Evolutionary conservation across 768 basidiomycete genomes (phyloP), one percentile per base, ranked within the genome.

Genomic region (Termitomyces sp.): DNA sequence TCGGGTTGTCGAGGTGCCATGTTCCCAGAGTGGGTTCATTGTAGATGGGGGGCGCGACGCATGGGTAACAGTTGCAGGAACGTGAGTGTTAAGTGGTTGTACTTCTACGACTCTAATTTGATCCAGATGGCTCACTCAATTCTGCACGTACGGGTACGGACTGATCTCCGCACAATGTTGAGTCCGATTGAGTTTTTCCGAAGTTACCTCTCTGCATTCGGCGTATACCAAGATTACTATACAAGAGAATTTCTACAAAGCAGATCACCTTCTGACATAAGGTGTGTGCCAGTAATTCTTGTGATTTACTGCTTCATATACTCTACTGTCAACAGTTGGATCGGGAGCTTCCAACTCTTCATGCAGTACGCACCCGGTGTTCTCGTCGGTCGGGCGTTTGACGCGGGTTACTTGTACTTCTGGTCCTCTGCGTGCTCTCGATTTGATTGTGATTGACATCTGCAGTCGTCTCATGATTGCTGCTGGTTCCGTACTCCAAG

Each of bases 181-280:
- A 40, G 32, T 47, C 20, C 20, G 33, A 69, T 68, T 63, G 66
- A 65, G 40, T 64, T 67, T 55, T 57, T 60, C 64, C 24, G 26
- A 71, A 79, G 79, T 5, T 79, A 77, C 57, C 68, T 73, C 28
- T 76, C 75, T 30, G 72, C 76, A 3, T 78, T 77, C 60, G 79
- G 78, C 2, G 72, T 76, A n/a, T 78, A 76, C 58, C 75, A 80
- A 67, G 81, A 81, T 52, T 75, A 77, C 26, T 76, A 81, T 48
- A 75, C 75, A 1, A 69, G 74, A 38, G 65, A 69, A 7, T 77
- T 75, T 56, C 61, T 80, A 55, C 64, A 61, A 14, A 67, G 71
- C 44, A 70, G 65, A 30, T 71, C 72, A 7, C 73, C 78, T n/a
- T 78, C 76, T n/a, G 73, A 77, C 36, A 76, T 79, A 44, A 76